Evolutionary conservation across 2,329 filamentous ascomycete species (phyloP), one percentile per base, ranked within the genome.

Genomic region (Aspergillus persii): DNA sequence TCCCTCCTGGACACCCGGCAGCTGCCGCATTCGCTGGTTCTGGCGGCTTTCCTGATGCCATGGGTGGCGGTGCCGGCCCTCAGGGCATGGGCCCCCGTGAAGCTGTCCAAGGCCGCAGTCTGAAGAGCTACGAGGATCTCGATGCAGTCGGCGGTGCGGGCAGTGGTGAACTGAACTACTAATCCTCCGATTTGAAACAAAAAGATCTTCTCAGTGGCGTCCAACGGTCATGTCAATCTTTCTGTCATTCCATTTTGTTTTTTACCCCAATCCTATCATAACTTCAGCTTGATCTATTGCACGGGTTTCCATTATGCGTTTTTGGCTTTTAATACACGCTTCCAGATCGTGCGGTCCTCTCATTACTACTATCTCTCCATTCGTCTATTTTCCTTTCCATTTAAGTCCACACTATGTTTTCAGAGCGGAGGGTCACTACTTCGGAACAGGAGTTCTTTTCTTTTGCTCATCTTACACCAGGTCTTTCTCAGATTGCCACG

Each of bases 61-160:
- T 58, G 86, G 86, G 36, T 29, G 81, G 81, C 2, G 90, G 91
- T 52, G 89, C 90, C 44, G 89, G 85, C 27, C 87, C 89, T 56
- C 80, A 80, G 36, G 87, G 89, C 2, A 89, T 93, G 61, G 93
- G 92, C 0, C 94, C 95, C 23, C 86, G 91, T 23, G 93, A 98
- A 76, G 94, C 95, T 9, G 92, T 96, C 0, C 91, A 96, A 66
- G 95, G 95, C 4, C 86, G 95, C 58, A 96, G 91, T 61, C 79
- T 99, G 65, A 96, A 96, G 83, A 97, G 92, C 75, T 99, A 99
- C 73, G 96, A 99, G 76, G 95, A 99, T 73, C 81, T 99, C 27
- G 95, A 99, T 78, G 94, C 96, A 50, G 89, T 89, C 59, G 87
- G 87, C 41, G 86, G 88, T 12, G 82, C 85, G 39, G 91, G 89